A percentile compares a stretch with the other conserved stretches of the same genome.
These are phyloP conservation scores for Lizanozyma gosingica DNA, from an alignment of 1,139 yeast species.

Conservation along the genomic window DNA sequence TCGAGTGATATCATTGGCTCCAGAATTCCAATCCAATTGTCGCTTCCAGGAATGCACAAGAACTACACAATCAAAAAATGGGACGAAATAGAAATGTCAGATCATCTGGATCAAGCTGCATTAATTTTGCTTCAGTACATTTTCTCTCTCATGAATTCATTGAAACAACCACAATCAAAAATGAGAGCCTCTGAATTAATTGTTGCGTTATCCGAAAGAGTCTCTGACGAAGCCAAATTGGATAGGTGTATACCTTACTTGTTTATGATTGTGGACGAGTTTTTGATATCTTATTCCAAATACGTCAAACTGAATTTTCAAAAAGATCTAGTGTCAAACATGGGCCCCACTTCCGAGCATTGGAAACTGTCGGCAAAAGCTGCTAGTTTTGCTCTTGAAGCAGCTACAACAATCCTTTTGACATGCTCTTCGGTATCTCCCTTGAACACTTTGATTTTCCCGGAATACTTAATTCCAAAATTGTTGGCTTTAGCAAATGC, in stretches of 20 bases:
- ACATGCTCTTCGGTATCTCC: conserved; percentile 67
- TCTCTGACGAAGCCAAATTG: conserved; percentile 75
- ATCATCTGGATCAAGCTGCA: conserved; percentile 39
- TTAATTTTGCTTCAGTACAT: conserved; percentile 57
- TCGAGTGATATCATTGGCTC: neutral
- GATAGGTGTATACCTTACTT: conserved; percentile 82
- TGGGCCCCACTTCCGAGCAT: neutral
- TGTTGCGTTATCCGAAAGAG: conserved; percentile 64
- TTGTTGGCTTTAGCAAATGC: conserved; percentile 36
- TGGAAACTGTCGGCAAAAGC: conserved; percentile 38
- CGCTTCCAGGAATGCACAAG: conserved; percentile 39
- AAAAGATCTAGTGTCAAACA: neutral
- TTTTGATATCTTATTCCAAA: conserved; percentile 2
- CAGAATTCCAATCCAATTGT: conserved; percentile 33
- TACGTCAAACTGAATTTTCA: neutral
- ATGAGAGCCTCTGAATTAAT: conserved; percentile 70
- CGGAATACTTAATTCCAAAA: conserved; percentile 77
- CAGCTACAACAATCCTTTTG: conserved; percentile 51
- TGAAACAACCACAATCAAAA: conserved; percentile 54
- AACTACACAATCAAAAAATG: conserved; percentile 29
- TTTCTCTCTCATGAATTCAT: conserved; percentile 56
- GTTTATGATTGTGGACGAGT: conserved; percentile 37
- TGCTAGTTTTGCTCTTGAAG: conserved; percentile 48
- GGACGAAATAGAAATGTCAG: conserved; percentile 1
- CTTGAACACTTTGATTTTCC: conserved; percentile 63